Evolutionary conservation across 2,329 filamentous ascomycete species (phyloP).

Genomic region (Cyphellophora attinorum): DNA sequence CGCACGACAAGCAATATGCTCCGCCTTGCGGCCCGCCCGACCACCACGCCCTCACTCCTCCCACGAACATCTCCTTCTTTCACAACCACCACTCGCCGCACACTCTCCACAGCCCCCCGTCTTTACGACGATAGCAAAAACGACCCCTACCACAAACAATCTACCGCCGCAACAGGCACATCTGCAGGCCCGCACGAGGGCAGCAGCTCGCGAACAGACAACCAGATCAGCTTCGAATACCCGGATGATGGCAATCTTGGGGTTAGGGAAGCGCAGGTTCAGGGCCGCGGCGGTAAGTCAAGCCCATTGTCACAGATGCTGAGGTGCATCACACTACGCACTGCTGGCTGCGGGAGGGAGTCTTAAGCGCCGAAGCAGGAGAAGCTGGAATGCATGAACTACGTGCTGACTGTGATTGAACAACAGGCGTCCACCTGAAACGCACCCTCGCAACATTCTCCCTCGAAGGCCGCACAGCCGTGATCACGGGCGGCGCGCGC

Average conservation of each 20-base stretch:
- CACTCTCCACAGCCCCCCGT: no score
- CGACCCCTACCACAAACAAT: conserved; percentile 17
- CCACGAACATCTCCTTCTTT: no score
- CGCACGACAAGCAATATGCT: no score
- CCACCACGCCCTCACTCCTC: no score
- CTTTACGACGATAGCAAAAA: no score
- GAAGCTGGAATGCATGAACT: no score
- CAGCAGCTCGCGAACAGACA: conserved; percentile 68
- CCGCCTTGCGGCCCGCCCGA: no score
- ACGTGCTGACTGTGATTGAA: no score
- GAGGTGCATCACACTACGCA: no score
- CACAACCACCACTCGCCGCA: background rate
- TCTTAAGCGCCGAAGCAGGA: background rate
- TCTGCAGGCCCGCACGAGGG: conserved; percentile 43
- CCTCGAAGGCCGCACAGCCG: conserved; percentile 68
- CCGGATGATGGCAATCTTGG: conserved; percentile 59
- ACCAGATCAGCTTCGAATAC: conserved; percentile 68
- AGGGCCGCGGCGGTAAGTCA: conserved; percentile 54
- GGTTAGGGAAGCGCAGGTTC: conserved; percentile 61
- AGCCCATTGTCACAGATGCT: no score
- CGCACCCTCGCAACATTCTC: conserved; percentile 80
- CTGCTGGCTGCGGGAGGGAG: conserved; percentile 1
- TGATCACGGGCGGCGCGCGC: conserved; percentile 84
- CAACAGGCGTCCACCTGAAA: conserved; percentile 61
- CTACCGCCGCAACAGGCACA: conserved; percentile 21